Conservation (phyloP, 2,329 filamentous ascomycete genomes). For the Decorospora gaudefroyi region DNA sequence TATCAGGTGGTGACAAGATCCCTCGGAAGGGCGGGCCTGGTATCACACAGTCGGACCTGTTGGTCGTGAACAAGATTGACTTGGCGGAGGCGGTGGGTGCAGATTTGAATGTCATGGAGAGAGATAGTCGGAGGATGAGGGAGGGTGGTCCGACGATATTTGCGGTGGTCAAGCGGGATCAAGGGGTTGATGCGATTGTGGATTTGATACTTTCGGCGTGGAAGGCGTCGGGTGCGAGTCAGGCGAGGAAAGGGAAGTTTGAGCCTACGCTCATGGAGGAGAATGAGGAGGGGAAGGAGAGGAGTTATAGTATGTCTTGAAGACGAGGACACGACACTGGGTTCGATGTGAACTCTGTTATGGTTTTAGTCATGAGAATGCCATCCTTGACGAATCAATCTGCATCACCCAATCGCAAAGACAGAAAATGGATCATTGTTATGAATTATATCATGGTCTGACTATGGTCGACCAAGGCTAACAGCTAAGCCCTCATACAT, state of each 20-base stretch:
- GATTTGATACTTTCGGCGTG: constrained; percentile 88
- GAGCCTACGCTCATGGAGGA: constrained; percentile 43
- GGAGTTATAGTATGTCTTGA: constrained; percentile 17
- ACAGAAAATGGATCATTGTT: no score
- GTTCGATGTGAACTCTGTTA: no score
- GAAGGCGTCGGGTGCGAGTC: constrained; percentile 79
- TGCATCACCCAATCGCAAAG: no score
- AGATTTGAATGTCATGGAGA: constrained; percentile 90
- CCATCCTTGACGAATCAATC: no score
- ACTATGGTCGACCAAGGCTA: neutral
- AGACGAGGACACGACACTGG: no score
- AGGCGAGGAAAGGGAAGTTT: constrained; percentile 44
- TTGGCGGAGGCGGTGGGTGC: constrained; percentile 87
- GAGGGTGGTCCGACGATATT: constrained; percentile 96
- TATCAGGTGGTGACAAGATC: constrained; percentile 94
- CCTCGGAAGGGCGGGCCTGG: constrained; percentile 94
- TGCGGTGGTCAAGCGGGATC: constrained; percentile 92
- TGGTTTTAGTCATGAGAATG: no score
- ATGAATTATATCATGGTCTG: neutral
- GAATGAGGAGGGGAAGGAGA: constrained; percentile 18
- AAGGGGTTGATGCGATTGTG: constrained; percentile 83
- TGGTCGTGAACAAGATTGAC: constrained; percentile 98
- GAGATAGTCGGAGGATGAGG: constrained; percentile 89
- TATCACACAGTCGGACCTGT: constrained; percentile 91
- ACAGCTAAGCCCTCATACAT: neutral